Percentiles rank a stretch among this genome's conserved stretches.
Conservation (phyloP, 1,139 yeast species). For the Kodamaea sp. region DNA sequence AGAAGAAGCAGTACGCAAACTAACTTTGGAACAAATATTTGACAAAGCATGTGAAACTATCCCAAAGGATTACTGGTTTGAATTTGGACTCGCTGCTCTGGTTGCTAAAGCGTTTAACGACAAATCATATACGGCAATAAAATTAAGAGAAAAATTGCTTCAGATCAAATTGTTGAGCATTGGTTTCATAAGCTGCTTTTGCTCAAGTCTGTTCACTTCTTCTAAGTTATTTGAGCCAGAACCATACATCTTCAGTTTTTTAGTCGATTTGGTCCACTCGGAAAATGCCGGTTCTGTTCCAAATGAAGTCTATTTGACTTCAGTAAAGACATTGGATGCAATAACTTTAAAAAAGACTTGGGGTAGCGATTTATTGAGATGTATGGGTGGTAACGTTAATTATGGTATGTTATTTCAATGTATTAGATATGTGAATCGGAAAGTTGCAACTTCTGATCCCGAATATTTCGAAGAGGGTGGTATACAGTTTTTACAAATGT, state of each 20-base stretch:
- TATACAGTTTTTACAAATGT: constrained; percentile 52
- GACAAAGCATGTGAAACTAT: constrained; percentile 56
- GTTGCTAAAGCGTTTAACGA: constrained; percentile 71
- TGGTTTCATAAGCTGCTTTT: constrained; percentile 51
- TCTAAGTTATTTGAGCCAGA: constrained; percentile 69
- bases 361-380: constrained; percentile 73
- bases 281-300: constrained; percentile 55
- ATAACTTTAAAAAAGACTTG: constrained; percentile 67
- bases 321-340: constrained; percentile 66
- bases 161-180: constrained; percentile 65
- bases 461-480: constrained; percentile 45
- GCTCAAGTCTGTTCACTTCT: constrained; percentile 52
- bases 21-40: constrained; percentile 60
- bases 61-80: constrained; percentile 63
- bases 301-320: constrained; percentile 51
- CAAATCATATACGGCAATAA: constrained; percentile 50
- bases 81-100: constrained; percentile 59
- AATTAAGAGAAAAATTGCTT: constrained; percentile 56
- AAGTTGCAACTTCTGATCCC: constrained; percentile 35
- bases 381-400: constrained; percentile 86
- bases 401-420: constrained; percentile 81
- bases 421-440: constrained; percentile 56
- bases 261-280: constrained; percentile 61
- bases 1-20: constrained; percentile 47
- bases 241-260: constrained; percentile 67